These are phyloP conservation scores for Phytophthora ohioensis DNA, from an alignment of 352 stramenopile genomes.

Conservation along the genomic window DNA sequence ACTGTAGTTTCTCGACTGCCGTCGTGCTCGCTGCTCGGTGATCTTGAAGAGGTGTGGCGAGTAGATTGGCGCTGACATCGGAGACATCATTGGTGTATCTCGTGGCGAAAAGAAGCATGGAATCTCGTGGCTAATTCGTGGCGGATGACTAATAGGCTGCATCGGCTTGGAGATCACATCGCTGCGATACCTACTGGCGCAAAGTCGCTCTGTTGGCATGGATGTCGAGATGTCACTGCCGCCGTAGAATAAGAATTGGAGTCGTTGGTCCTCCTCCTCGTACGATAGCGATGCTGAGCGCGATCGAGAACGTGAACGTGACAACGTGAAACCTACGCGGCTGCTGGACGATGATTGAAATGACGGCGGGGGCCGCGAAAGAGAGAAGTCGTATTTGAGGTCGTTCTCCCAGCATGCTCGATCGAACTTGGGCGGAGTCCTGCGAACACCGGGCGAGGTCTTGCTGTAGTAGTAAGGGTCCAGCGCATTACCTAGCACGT, in stretches of 20 bases:
- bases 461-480: conserved; percentile 41
- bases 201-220: conserved; percentile 20
- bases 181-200: conserved; percentile 25
- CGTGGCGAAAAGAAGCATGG: conserved; percentile 56
- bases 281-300: background rate
- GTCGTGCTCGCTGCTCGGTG: conserved; percentile 28
- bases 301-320: conserved; percentile 22
- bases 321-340: conserved; percentile 20
- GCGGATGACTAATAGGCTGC: conserved; percentile 26
- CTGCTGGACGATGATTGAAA: conserved; percentile 12
- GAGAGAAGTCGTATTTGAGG: conserved; percentile 40
- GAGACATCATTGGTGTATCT: conserved; percentile 36
- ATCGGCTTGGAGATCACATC: conserved; percentile 30
- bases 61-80: conserved; percentile 33
- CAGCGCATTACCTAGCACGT: conserved; percentile 31
- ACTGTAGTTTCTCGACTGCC: conserved; percentile 21
- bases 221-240: conserved; percentile 45
- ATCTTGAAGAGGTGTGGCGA: conserved; percentile 44
- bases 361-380: conserved; percentile 26
- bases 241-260: conserved; percentile 61
- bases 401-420: conserved; percentile 30
- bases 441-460: conserved; percentile 38
- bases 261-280: conserved; percentile 34
- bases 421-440: conserved; percentile 33
- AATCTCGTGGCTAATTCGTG: conserved; percentile 46